Evolutionary conservation across 768 basidiomycete genomes (phyloP), one percentile per base, ranked within the genome.

Genomic region (Hygrophorus pudorinus): DNA sequence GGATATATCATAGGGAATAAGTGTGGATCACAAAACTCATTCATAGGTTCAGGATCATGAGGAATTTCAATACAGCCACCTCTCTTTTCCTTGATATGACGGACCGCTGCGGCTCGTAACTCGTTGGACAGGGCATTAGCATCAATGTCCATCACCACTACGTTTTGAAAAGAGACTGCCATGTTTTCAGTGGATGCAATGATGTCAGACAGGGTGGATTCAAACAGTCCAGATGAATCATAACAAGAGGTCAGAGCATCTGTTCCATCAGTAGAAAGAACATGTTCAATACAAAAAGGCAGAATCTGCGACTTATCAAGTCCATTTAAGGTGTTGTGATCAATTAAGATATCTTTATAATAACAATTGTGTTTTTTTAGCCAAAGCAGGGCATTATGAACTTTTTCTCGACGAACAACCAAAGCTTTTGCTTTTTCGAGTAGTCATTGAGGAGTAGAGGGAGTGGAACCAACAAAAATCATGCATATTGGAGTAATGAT

Each of bases 1-100:
- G 70, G 68, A 52, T 65, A 71, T 13, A 68, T 59, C 46, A 54
- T 58, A 1, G 67, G 66, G 35, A 73, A 65, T 13, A 71, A 36
- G 6, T 34, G 5, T 1, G 61, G 60, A 47, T 70, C 65, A 27
- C 49, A 48, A 51, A 65, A n/a, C n/a, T n/a, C n/a, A n/a, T n/a
- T n/a, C n/a, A n/a, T n/a, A n/a, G n/a, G n/a, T n/a, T n/a, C n/a
- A n/a, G 55, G 44, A n/a, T 48, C 60, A 50, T 67, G 67, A 3
- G 55, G 55, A 30, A 67, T 48, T 38, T 61, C 34, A 14, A 67
- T 34, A 44, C 50, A 59, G 1, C 42, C 43, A 9, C 59, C 58
- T 3, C 58, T 57, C 30, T 50, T 51, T 12, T 56, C 39, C 34
- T 59, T 58, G 0, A 67, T 21, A 46, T 69, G 67, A 1, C 56